Base-by-base conservation (phyloP, 208 protist species). In the Leishmania major region DNA sequence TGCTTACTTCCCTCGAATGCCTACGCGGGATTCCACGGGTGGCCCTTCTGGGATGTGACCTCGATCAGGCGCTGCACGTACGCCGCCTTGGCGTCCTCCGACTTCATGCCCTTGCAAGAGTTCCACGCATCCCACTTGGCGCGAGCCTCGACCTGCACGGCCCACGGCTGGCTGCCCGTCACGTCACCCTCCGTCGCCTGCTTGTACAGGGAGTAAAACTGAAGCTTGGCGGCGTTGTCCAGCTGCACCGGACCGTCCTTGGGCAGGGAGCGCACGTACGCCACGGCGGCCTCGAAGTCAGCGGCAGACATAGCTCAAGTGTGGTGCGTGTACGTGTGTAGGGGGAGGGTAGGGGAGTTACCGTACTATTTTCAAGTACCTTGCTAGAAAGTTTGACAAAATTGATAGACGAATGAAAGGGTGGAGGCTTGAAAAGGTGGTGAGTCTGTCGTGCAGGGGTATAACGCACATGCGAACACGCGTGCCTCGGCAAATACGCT, bases 141-240 rank as follows among this genome's bases (percentile, higher is more conserved):
- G 75, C 95, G 92, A 17, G 94, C 93, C 90, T 97, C 95, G 49
- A 98, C 40, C 79, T 98, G 91, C n/a, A 98, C 94, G 11, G 94
- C 93, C 92, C 94, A 98, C 76, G 96, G 96, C 88, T 96, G 96
- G 35, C 81, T 75, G 57, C 94, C 95, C 81, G 90, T 92, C 77
- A 97, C 94, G 69, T 99, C 95, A 13, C 99, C 99, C 82, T 97
- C 97, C 47, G 96, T 99, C 49, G 94, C 98, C 91, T 99, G 99
- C 93, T 99, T 99, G 94, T 91, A 99, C 25, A 99, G 85, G n/a
- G 86, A 93, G 89, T 99, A 99, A 79, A 99, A 92, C 84, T 96
- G 81, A 10, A 99, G 93, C 82, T 96, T 94, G 59, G 95, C 95
- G 15, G 90, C 88, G 83, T 99, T 98, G 87, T 91, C 88, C 84